Base-by-base conservation (phyloP, 2,329 filamentous ascomycete species). In the Beauveria caledonica region DNA sequence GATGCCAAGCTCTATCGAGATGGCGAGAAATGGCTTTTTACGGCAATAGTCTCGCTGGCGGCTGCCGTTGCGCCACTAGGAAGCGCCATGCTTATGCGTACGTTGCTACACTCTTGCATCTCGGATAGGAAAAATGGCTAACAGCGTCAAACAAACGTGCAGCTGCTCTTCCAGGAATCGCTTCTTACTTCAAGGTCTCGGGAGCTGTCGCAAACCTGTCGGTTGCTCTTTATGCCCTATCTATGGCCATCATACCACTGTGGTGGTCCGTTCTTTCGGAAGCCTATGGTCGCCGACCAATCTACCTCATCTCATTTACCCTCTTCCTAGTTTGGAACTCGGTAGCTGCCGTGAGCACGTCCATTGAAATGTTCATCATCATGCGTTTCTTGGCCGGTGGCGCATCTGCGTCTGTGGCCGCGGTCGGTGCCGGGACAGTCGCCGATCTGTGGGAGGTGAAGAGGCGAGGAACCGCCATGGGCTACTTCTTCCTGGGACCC, bases 191-290 rank as follows among this genome's bases (percentile, higher is more conserved):
- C 46, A 65, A 86, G 64, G 80, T 85, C 15, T 81, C 82, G 0
- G 73, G 83, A 15, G 88, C 88, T 0, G 75, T 89, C 17, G 85
- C 86, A 59, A 95, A 94, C 71, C 69, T 94, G 60, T 87, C 87
- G 0, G 83, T 94, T 1, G 87, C 90, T 0, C 73, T 93, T 61
- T 94, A 92, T 71, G 91, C 94, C 88, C 78, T 94, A 5, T 78
- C 82, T 66, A 91, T 94, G 89, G 84, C 85, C 59, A 90, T 94
- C 46, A 93, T 92, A 65, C 90, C 90, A 0, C 78, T 95, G 0
- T 94, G 90, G 90, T 94, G 89, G 89, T 90, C 87, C 1, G 87
- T 86, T 1, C 92, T 94, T 68, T 91, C 87, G 9, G 90, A 94
- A 66, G 78, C 78, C 0, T 73, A 84, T 1, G 90, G 90, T 11